Evolutionary conservation across 1,139 yeast genomes (phyloP), one percentile per base, ranked within the genome.

Genomic region (Candida glucosophila): DNA sequence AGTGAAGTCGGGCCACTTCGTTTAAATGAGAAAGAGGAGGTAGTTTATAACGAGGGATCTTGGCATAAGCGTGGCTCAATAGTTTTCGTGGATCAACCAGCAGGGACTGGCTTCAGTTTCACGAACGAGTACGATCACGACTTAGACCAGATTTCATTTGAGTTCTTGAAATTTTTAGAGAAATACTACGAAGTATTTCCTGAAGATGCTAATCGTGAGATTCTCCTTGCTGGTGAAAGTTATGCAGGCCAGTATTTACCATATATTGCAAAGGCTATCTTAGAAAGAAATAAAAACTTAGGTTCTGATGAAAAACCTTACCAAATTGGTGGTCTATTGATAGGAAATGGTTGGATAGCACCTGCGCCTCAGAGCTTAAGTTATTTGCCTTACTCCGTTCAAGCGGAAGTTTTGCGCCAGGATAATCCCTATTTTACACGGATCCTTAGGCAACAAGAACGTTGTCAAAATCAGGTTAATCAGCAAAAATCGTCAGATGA

Each of bases 181-280:
- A 65, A 69, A 37, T 92, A 77, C 52, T 78, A 67, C 40, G 62
- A 67, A 30, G 44, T 77, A 4, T 90, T 90, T 48, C 95, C 96
- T 0, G 77, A 79, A 27, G 86, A 82, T 37, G 39, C 54, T 8
- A 46, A 47, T 9, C 76, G 81, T 35, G 81, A 82, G 18, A 56
- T 90, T 4, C 76, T 73, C 39, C 51, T 90, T 25, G 94, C 95
- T 0, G 99, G 99, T 14, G 98, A 90, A 54, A 82, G 95, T 39
- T 92, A 78, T 55, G 97, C 98, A 2, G 99, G 99, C 14, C 97
- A 90, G 49, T 90, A 85, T 49, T 80, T 90, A 30, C 98, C 98
- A 1, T 83, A 80, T 49, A 70, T 88, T 31, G 93, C 92, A 1
- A 56, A 68, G 24, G 75, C 73, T 2, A 65, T 88, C 11, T 41